These are phyloP conservation scores for Grosmannia penicillata DNA, from an alignment of 2,329 filamentous ascomycete species.

Conservation along the genomic window DNA sequence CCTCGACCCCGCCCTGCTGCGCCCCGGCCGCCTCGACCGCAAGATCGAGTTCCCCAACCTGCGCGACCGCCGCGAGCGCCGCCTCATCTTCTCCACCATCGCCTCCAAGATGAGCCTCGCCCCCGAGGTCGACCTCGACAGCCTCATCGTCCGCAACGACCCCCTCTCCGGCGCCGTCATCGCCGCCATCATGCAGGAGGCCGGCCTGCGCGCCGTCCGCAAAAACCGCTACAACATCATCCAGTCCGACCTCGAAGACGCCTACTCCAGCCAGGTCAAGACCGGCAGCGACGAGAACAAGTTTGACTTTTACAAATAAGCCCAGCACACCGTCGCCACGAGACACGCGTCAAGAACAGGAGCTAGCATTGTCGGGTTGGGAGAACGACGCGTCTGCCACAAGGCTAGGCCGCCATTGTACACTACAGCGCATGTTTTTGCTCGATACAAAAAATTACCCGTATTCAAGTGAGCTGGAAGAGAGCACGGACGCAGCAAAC, in stretches of 20 bases:
- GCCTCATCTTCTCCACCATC: conserved; percentile 95
- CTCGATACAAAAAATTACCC: neutral
- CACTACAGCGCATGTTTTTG: neutral
- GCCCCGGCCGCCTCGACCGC: conserved; percentile 86
- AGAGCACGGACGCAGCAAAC: too few species aligned
- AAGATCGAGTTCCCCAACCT: conserved; percentile 99
- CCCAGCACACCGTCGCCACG: neutral
- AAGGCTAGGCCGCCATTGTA: too few species aligned
- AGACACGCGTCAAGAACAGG: neutral
- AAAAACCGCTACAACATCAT: conserved; percentile 99
- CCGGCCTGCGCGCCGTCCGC: conserved; percentile 78
- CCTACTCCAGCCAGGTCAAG: conserved; percentile 95
- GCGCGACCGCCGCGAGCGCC: conserved; percentile 82
- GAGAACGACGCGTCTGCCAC: too few species aligned
- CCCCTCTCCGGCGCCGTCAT: conserved; percentile 91
- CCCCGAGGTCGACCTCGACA: conserved; percentile 92
- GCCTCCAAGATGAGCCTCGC: conserved; percentile 93
- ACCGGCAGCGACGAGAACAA: conserved; percentile 50
- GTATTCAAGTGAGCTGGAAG: too few species aligned
- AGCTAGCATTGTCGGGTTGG: too few species aligned
- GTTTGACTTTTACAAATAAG: conserved; percentile 88
- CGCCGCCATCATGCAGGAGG: conserved; percentile 98
- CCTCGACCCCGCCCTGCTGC: conserved; percentile 83
- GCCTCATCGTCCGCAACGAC: conserved; percentile 90
- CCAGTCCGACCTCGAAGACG: conserved; percentile 89